Base-by-base conservation (phyloP, 768 basidiomycete species). In the Suillus weaverae region DNA sequence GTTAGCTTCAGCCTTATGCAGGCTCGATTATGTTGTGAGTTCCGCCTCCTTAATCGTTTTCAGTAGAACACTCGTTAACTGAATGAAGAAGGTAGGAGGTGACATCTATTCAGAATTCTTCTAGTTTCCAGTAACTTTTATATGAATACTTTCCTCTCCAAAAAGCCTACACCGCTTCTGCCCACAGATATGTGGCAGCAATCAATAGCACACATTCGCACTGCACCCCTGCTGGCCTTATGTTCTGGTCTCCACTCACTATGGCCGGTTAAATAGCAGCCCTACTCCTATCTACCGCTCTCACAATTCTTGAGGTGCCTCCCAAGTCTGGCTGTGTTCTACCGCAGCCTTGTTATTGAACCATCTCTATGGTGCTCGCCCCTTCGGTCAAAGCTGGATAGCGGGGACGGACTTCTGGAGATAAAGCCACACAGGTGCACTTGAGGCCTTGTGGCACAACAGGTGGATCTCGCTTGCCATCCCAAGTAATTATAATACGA, bases 381-480 rank as follows among this genome's bases (percentile, higher is more conserved):
- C 60, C 5, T 64, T 63, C n/a, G 41, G 22, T 55, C 36, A 5
- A 38, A 66, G 13, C 61, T 64, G 30, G 30, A 33, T 8, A 61
- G 38, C 63, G 50, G 4, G 61, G 69, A 39, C n/a, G 63, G 10
- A 65, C 60, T 74, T 41, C n/a, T 7, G 67, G 64, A 10, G 9
- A 62, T 43, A 39, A 13, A 54, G 35, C 9, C 18, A 43, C 18
- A 7, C 18, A 43, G 35, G 8, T 1, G 67, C 70, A 1, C 14
- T 61, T 0, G 33, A 61, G 3, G 56, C 39, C 16, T 51, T 71
- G 3, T 39, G 41, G n/a, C 18, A 38, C 38, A 54, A 65, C 41
- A n/a, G 57, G 66, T 67, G 10, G 71, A 74, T 53, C 64, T 74
- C 22, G 70, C 69, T 1, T 72, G 70, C 26, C 73, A 74, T 43